These are phyloP conservation scores for Yarrowia osloensis DNA, from an alignment of 805 yeast species.

Conservation along the genomic window DNA sequence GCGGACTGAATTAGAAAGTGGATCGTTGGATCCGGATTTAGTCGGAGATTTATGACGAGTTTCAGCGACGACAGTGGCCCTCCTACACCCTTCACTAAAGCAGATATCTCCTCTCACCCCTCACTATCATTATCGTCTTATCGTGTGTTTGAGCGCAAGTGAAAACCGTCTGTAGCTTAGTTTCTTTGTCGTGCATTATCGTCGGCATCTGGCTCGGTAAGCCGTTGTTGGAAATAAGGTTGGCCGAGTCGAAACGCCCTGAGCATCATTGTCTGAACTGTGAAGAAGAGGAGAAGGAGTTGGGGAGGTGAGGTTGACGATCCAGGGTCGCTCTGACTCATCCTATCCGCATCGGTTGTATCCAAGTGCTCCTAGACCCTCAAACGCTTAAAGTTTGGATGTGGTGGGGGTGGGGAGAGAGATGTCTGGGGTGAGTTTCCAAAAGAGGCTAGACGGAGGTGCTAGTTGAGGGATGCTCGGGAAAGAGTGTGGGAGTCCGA, in stretches of 20 bases:
- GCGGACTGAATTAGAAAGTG: background rate
- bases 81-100: too few species aligned
- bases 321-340: background rate
- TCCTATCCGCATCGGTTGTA: background rate
- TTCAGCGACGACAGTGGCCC: too few species aligned
- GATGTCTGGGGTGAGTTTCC: conserved; percentile 17
- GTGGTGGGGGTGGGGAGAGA: conserved; percentile 5
- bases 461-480: background rate
- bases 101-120: background rate
- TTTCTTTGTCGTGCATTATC: conserved; percentile 28
- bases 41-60: background rate
- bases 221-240: conserved; percentile 19
- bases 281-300: background rate
- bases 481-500: too few species aligned
- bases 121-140: background rate
- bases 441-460: conserved; percentile 5
- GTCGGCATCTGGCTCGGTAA: conserved; percentile 29
- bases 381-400: background rate
- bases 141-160: conserved; percentile 27
- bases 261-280: background rate
- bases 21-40: background rate
- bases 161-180: conserved; percentile 19
- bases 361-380: background rate
- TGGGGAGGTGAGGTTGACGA: too few species aligned
- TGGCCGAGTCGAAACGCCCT: background rate